Base-by-base conservation (phyloP, 2,329 filamentous ascomycete species). In the Alternaria brassicae region DNA sequence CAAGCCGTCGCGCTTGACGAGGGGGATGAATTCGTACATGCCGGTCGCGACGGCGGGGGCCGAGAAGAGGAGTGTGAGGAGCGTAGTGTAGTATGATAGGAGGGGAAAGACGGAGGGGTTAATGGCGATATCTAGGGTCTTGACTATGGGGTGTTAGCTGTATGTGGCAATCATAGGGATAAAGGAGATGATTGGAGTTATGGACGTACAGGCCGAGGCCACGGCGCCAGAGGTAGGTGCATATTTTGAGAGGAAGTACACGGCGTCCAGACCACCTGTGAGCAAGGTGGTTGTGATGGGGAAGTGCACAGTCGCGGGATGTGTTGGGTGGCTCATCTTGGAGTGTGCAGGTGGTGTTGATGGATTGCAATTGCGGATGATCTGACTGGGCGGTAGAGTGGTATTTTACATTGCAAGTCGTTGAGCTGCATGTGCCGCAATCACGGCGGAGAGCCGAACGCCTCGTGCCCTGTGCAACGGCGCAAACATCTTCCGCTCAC, bases 251-350 rank as follows among this genome's bases (percentile, higher is more conserved):
- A 66, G 58, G 55, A 71, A 69, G 68, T 79, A 72, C 17, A 80
- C 63, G 30, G 75, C 73, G 66, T 83, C 81, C 58, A 82, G 77
- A 41, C 60, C 76, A 49, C 77, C 80, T 34, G 79, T 76, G 13
- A 81, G 71, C 41, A 74, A 66, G 58, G 80, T 75, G 70, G 82
- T 81, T 56, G 80, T 76, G 53, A 83, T 76, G 19, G 81, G 81
- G 68, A 81, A 82, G 71, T 83, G 81, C 42, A 83, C 79, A 10
- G 77, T 72, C 25, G 80, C 79, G 48, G 81, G 81, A 65, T 83
- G 81, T 40, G 74, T 69, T 53, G 81, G 81, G 63, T 81, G 80
- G 59, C 76, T 79, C 56, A 60, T 63, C 40, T 23, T 66, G 57
- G 25, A 17, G 25, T 34, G 19, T 45, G n/a, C 6, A 1, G 32